A percentile compares a stretch with the other conserved stretches of the same genome.
These are phyloP conservation scores for Aspergillus bridgeri DNA, from an alignment of 495 filamentous ascomycete species.

Conservation along the genomic window DNA sequence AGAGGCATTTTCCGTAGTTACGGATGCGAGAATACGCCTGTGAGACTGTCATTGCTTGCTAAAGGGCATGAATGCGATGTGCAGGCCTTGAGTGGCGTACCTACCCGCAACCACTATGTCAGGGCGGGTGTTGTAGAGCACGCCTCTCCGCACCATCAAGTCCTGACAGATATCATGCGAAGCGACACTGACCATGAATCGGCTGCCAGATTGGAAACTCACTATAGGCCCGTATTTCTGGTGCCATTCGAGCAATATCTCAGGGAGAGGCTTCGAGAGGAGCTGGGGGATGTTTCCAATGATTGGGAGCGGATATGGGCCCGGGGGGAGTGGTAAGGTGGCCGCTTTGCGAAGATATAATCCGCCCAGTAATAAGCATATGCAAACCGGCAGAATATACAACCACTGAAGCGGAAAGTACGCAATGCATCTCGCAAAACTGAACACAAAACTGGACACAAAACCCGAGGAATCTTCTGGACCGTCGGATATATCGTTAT, in stretches of 20 bases:
- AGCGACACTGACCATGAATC: slow-evolving; percentile 13
- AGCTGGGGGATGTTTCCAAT: slow-evolving; percentile 25
- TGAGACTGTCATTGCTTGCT: slow-evolving; percentile 9
- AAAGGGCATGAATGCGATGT: slow-evolving; percentile 21
- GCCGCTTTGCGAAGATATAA: neutral
- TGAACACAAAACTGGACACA: no score
- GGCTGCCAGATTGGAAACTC: slow-evolving; percentile 6
- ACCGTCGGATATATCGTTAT: no score
- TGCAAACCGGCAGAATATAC: no score
- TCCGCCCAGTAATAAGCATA: no score
- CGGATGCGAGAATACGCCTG: slow-evolving; percentile 6
- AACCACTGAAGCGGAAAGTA: no score
- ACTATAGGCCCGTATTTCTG: slow-evolving; percentile 23
- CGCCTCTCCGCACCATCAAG: slow-evolving; percentile 17
- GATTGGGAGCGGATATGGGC: slow-evolving; percentile 12
- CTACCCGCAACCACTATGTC: slow-evolving; percentile 20
- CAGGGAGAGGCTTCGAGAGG: slow-evolving; percentile 5
- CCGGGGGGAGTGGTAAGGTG: neutral
- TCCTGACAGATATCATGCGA: slow-evolving; percentile 6
- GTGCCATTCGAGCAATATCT: slow-evolving; percentile 16
- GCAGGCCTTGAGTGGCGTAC: slow-evolving; percentile 15
- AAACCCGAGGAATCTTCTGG: no score
- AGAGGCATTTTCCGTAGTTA: neutral
- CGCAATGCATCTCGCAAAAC: no score
- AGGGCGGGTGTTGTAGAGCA: slow-evolving; percentile 21